Evolutionary conservation across 2,329 filamentous ascomycete species (phyloP).

Genomic region (Trichoderma breve): DNA sequence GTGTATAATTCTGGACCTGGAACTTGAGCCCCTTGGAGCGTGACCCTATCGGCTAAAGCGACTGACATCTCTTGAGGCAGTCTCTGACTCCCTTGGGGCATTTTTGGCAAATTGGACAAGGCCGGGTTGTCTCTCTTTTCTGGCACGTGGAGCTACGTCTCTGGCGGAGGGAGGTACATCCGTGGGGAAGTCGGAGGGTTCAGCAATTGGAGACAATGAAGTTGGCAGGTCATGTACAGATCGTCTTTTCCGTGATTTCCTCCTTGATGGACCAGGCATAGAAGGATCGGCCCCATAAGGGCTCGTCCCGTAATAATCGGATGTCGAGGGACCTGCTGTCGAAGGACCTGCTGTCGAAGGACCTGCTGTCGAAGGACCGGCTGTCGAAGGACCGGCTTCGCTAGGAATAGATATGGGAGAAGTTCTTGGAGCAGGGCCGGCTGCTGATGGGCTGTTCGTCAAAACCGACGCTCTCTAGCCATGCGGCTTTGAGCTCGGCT

Average conservation of each 20-base stretch:
- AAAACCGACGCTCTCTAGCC: constrained; percentile 15
- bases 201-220: background rate
- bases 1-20: background rate
- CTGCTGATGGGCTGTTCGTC: background rate
- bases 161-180: background rate
- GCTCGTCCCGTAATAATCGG: background rate
- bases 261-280: background rate
- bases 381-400: background rate
- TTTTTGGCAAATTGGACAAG: background rate
- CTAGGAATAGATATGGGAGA: background rate
- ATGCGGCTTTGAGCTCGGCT: background rate
- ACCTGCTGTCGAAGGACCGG: background rate
- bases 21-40: background rate
- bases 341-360: background rate
- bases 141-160: background rate
- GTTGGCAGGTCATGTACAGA: background rate
- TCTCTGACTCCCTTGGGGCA: background rate
- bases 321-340: background rate
- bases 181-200: background rate
- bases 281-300: background rate
- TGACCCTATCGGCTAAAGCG: background rate
- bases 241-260: background rate
- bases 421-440: background rate
- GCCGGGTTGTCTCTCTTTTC: background rate
- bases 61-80: background rate